Conservation (phyloP, 768 basidiomycete genomes). For the Tricholomella constricta region DNA sequence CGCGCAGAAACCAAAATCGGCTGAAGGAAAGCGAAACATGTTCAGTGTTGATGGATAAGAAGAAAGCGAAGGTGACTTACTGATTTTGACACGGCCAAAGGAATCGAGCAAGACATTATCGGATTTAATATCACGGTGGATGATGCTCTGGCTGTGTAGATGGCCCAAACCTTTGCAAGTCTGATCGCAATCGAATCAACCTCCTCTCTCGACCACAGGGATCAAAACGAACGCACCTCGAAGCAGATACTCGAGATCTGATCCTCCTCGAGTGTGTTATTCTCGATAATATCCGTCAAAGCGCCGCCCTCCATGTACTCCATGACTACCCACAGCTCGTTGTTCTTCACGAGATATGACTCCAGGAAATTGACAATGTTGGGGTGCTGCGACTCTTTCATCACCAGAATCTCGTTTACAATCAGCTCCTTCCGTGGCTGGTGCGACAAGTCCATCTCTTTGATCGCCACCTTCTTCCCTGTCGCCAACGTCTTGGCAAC, state of each 20-base stretch:
- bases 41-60: constrained; percentile 2
- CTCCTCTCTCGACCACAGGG: not conserved
- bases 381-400: constrained; percentile 97
- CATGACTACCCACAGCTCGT: constrained; percentile 97
- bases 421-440: constrained; percentile 97
- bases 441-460: constrained; percentile 96
- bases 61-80: constrained; percentile 51
- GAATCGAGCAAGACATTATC: constrained; percentile 95
- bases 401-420: constrained; percentile 97
- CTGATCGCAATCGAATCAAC: constrained; percentile 37
- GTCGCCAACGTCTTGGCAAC: constrained; percentile 89
- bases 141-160: constrained; percentile 90
- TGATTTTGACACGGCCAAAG: constrained; percentile 94
- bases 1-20: constrained; percentile 96
- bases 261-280: constrained; percentile 92
- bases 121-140: constrained; percentile 96
- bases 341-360: constrained; percentile 84
- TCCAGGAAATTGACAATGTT: constrained; percentile 97
- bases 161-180: constrained; percentile 96
- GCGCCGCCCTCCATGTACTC: constrained; percentile 99
- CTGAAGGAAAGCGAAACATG: constrained; percentile 39
- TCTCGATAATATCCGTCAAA: constrained; percentile 96
- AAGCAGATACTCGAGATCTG: constrained; percentile 91
- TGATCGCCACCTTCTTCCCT: constrained; percentile 92
- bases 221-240: constrained; percentile 61